Evolutionary conservation across 2,329 filamentous ascomycete species (phyloP).

Genomic region (Penicillium corylophilum): DNA sequence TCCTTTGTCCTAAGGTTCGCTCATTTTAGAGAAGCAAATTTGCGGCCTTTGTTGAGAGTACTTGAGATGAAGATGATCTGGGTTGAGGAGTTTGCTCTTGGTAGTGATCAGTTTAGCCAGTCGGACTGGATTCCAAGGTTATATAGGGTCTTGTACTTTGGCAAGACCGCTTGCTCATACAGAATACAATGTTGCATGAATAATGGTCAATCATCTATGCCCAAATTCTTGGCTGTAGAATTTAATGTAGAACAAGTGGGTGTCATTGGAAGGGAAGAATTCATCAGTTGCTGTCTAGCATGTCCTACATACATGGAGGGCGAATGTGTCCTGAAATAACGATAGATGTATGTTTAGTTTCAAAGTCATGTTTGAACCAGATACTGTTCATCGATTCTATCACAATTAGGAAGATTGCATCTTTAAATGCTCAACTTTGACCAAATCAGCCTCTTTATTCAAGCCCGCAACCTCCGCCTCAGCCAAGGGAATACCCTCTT

Average conservation of each 20-base stretch:
- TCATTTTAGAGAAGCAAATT: background rate
- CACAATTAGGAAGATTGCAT: background rate
- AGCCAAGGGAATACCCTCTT: conserved; percentile 23
- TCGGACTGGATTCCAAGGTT: background rate
- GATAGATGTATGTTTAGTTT: no score
- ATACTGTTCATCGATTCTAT: no score
- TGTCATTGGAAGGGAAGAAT: background rate
- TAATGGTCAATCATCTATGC: background rate
- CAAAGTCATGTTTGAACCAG: background rate
- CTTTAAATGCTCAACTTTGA: conserved; percentile 17
- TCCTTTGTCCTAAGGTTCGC: background rate
- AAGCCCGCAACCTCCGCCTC: conserved; percentile 20
- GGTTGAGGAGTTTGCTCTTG: conserved; percentile 1
- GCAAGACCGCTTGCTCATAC: background rate
- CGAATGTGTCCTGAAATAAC: background rate
- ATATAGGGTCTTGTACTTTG: background rate
- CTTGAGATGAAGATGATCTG: background rate
- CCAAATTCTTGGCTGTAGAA: no score
- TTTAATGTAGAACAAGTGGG: background rate
- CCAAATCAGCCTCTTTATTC: conserved; percentile 23
- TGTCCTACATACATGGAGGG: no score
- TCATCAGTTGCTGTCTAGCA: background rate
- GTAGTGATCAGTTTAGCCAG: background rate
- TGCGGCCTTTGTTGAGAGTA: background rate
- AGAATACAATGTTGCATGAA: background rate